phyloP scores from a whole-genome alignment of 2,329 filamentous ascomycete genomes.

The Stagonosporopsis chrysanthemi region DNA sequence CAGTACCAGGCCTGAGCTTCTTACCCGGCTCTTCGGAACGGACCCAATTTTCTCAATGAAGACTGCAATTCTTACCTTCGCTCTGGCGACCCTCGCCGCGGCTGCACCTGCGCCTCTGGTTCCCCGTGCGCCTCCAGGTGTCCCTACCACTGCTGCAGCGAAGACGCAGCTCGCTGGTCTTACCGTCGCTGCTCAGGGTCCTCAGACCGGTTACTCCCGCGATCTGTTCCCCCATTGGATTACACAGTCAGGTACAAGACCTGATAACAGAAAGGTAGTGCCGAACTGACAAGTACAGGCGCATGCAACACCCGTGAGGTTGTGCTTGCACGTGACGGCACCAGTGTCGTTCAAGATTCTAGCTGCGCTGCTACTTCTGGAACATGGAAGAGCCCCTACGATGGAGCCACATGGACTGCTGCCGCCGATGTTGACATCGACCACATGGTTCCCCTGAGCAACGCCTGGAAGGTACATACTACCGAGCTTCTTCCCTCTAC shows the following conservation, averaged over 20 bases:
- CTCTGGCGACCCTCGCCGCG: slow-evolving; percentile 31
- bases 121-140: slow-evolving; percentile 62
- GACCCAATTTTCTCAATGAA: slow-evolving; percentile 37
- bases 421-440: slow-evolving; percentile 81
- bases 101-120: slow-evolving; percentile 44
- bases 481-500: slow-evolving; percentile 34
- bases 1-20: not conserved
- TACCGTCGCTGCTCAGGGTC: slow-evolving; percentile 63
- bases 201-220: slow-evolving; percentile 68
- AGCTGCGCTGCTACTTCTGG: slow-evolving; percentile 72
- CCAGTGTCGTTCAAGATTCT: slow-evolving; percentile 63
- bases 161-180: slow-evolving; percentile 65
- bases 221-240: slow-evolving; percentile 76
- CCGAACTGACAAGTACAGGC: slow-evolving; percentile 20
- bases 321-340: slow-evolving; percentile 77
- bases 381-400: slow-evolving; percentile 75
- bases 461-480: slow-evolving; percentile 70
- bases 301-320: slow-evolving; percentile 75
- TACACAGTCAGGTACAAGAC: slow-evolving; percentile 54
- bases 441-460: slow-evolving; percentile 81
- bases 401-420: slow-evolving; percentile 73
- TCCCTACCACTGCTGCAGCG: slow-evolving; percentile 67
- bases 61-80: slow-evolving; percentile 35
- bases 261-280: not conserved
- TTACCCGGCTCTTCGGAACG: not conserved